A percentile compares a stretch with the other conserved stretches of the same genome.
phyloP scores from a whole-genome alignment of 2,329 filamentous ascomycete species.

The Claviceps quebecensis region DNA sequence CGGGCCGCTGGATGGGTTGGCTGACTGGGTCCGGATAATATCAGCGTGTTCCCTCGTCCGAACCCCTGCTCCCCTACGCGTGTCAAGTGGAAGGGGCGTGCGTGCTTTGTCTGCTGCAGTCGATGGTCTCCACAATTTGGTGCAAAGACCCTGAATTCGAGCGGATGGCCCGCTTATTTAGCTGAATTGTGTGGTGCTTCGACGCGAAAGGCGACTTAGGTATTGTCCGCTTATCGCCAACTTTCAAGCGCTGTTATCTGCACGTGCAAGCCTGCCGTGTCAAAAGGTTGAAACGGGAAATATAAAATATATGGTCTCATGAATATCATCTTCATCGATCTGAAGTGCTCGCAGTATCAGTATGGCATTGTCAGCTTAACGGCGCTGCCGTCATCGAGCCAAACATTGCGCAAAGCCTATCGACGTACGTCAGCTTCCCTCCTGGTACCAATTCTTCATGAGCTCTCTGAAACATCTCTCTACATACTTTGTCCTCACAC shows the following conservation, averaged over 20 bases:
- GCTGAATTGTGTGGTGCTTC: too few relatives aligned
- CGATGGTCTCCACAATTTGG: neutral
- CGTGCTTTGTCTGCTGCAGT: too few relatives aligned
- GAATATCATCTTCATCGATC: too few relatives aligned
- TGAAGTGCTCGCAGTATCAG: neutral
- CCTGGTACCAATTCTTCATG: neutral
- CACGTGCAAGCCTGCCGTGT: neutral
- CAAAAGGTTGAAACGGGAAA: too few relatives aligned
- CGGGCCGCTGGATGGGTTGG: neutral
- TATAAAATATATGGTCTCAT: too few relatives aligned
- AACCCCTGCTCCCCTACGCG: too few relatives aligned
- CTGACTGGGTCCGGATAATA: neutral
- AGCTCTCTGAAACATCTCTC: neutral
- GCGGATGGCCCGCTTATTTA: neutral
- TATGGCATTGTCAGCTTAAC: neutral
- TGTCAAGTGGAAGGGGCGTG: too few relatives aligned
- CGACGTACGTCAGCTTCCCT: neutral
- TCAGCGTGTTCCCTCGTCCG: neutral
- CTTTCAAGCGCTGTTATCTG: neutral
- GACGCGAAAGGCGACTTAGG: neutral
- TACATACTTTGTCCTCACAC: neutral
- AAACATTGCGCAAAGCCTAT: neutral
- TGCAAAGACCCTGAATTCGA: neutral
- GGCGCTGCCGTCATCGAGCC: neutral
- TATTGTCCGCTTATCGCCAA: neutral